These are phyloP conservation scores for Xylaria sp. DNA, from an alignment of 2,329 filamentous ascomycete genomes.

Conservation along the genomic window DNA sequence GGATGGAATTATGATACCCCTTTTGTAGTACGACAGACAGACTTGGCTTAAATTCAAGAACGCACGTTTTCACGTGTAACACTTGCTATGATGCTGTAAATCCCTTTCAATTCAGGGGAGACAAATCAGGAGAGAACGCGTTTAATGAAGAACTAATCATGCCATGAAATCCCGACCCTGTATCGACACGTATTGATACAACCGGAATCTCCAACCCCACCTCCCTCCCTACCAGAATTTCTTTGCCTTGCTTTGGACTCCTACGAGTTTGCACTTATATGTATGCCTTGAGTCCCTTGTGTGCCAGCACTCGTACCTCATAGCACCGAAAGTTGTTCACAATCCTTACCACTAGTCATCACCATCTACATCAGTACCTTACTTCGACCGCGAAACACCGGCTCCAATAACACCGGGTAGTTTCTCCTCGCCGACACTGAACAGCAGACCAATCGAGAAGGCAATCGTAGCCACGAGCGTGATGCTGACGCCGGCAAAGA, in stretches of 20 bases:
- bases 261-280: not conserved
- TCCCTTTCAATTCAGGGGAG: constrained; percentile 12
- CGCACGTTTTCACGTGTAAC: constrained; percentile 9
- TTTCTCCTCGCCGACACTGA: constrained; percentile 77
- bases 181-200: constrained; percentile 23
- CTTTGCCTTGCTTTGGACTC: not conserved
- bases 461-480: constrained; percentile 61
- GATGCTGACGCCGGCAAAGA: constrained; percentile 72
- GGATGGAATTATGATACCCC: constrained; percentile 29
- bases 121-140: not conserved
- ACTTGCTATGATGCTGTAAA: constrained; percentile 14
- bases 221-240: not conserved
- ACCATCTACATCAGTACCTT: constrained; percentile 14
- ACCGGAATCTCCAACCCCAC: constrained; percentile 7
- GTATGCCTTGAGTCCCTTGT: not conserved
- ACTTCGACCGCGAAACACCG: constrained; percentile 70
- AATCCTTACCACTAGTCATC: not conserved
- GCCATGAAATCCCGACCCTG: constrained; percentile 2
- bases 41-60: not conserved
- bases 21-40: not conserved
- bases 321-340: not conserved
- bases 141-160: constrained; percentile 8
- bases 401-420: constrained; percentile 94
- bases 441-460: constrained; percentile 72
- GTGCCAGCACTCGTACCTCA: not conserved